Evolutionary conservation across 495 filamentous ascomycete species (phyloP).

Genomic region (Terfezia boudieri): DNA sequence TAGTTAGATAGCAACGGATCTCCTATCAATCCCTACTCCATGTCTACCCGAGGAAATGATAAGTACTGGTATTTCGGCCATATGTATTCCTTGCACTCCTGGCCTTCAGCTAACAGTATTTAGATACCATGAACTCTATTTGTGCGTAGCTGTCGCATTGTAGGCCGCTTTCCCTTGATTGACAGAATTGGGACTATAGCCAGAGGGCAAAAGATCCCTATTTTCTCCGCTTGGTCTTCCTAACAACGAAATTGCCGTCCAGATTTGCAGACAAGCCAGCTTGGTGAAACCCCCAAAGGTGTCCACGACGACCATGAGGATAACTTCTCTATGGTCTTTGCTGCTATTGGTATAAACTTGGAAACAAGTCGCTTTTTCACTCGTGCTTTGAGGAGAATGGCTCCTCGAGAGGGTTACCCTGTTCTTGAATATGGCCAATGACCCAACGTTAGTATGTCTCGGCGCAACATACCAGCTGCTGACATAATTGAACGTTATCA

Average conservation of each 20-base stretch:
- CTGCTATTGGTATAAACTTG: conserved; percentile 99
- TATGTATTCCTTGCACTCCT: conserved; percentile 18
- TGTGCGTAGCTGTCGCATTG: conserved; percentile 17
- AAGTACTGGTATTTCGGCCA: conserved; percentile 95
- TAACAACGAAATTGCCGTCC: conserved; percentile 96
- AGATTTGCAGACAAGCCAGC: conserved; percentile 90
- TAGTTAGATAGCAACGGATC: conserved; percentile 98
- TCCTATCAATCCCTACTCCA: conserved; percentile 97
- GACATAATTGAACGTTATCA: conserved; percentile 94
- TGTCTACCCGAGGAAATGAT: conserved; percentile 99
- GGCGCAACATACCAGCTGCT: neutral
- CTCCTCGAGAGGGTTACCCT: conserved; percentile 89
- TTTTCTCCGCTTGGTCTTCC: conserved; percentile 96
- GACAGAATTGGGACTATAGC: conserved; percentile 17
- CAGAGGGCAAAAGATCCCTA: conserved; percentile 98
- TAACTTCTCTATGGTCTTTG: conserved; percentile 98
- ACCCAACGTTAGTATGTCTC: conserved; percentile 70
- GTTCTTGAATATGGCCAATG: conserved; percentile 97
- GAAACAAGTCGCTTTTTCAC: conserved; percentile 98
- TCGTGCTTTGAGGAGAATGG: conserved; percentile 96
- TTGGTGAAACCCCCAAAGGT: conserved; percentile 81
- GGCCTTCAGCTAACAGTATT: neutral
- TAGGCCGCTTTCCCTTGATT: neutral
- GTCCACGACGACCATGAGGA: conserved; percentile 94
- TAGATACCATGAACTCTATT: conserved; percentile 98